Evolutionary conservation across 169 alveolate species (phyloP).

Genomic region (Miamiensis avidus): DNA sequence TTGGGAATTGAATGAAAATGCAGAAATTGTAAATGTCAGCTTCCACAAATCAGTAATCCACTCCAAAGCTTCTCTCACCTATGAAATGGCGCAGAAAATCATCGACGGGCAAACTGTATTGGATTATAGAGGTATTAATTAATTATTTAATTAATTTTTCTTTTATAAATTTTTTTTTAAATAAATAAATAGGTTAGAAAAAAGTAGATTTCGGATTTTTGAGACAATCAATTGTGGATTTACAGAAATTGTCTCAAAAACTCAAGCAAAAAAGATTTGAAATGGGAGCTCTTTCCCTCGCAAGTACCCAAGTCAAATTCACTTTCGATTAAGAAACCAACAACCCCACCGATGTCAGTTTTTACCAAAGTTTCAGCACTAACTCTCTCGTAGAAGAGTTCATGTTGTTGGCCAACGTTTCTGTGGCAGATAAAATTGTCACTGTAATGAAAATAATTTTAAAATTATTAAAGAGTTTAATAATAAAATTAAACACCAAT

Average conservation of each 20-base stretch:
- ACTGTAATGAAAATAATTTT: conserved; percentile 11
- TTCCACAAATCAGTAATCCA: conserved; percentile 90
- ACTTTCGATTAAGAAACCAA: conserved; percentile 68
- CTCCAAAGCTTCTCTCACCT: conserved; percentile 88
- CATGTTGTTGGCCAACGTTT: conserved; percentile 98
- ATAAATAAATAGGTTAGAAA: neutral
- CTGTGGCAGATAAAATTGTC: conserved; percentile 94
- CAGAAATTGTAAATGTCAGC: conserved; percentile 76
- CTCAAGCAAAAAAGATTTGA: conserved; percentile 62
- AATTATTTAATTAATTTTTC: no score
- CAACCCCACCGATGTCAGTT: conserved; percentile 40
- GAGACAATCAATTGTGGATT: neutral
- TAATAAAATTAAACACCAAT: conserved; percentile 60
- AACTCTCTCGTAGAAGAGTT: conserved; percentile 96
- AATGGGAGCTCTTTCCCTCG: conserved; percentile 63
- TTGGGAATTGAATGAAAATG: conserved; percentile 93
- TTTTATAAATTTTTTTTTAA: no score
- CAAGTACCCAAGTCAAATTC: conserved; percentile 60
- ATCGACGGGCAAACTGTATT: conserved; percentile 39
- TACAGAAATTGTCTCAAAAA: conserved; percentile 59
- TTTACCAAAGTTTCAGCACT: conserved; percentile 39
- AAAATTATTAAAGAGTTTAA: conserved; percentile 58
- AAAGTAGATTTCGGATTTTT: neutral
- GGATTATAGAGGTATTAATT: neutral
- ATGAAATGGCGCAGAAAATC: conserved; percentile 62